Base-by-base conservation (phyloP, 1,139 yeast species). In the Blastobotrys elegans region DNA sequence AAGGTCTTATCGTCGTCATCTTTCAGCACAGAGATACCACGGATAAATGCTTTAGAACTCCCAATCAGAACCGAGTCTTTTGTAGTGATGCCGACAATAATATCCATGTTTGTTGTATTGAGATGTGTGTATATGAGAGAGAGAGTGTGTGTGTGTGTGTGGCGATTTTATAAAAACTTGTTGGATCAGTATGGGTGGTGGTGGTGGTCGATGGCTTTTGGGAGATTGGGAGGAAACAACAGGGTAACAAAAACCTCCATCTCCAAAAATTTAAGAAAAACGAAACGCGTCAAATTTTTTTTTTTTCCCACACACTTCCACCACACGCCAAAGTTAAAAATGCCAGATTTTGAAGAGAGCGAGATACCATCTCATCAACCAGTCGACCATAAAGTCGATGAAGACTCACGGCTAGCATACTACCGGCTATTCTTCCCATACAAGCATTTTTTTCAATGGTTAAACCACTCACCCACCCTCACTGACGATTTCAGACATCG, bases 21-120 rank as follows among this genome's bases (percentile, higher is more conserved):
- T 63, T 90, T 90, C 59, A 92, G 73, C 40, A 92, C 79, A 10
- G 97, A 85, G 53, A 94, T 89, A 50, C 98, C 98, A 61, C 98
- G 79, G 16, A 96, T 87, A 49, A 84, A 87, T 4, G 97, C 96
- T 66, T 85, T 88, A 18, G 97, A 89, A 16, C 97, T 86, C 62
- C 96, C 97, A 52, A 90, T 69, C 54, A 92, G 74, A 37, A 92
- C 95, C 52, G 82, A 76, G 61, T 88, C 95, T 60, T 79, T 73
- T 34, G 90, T 85, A 62, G 79, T 84, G 59, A 92, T 83, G 51
- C 97, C 97, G 59, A 92, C 73, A 52, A 90, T 73, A 61, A 90
- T 82, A 73, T 92, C 97, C 98, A 92, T 89, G 49, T 49, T 60
- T 44, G 18, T 8, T 14, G 3, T 5, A 16, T 31, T 17, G 39